Conservation (phyloP, 768 basidiomycete species). For the Mycena capillaripes region DNA sequence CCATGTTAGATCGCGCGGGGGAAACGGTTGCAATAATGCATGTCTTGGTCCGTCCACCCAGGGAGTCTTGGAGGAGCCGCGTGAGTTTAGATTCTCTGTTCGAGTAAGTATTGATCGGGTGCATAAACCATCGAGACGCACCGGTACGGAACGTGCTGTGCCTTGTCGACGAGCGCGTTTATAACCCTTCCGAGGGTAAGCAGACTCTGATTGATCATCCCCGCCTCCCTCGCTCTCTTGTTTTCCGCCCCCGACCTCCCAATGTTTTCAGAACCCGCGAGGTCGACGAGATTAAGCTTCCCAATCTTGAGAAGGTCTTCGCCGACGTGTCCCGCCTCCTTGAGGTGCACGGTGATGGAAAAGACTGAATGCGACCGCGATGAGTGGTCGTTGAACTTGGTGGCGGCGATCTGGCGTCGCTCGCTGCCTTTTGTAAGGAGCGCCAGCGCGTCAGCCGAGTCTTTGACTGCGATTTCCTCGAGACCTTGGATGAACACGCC, state of each 20-base stretch:
- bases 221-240: conserved; percentile 94
- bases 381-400: conserved; percentile 98
- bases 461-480: conserved; percentile 89
- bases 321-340: conserved; percentile 81
- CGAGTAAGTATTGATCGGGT: conserved; percentile 7
- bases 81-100: conserved; percentile 96
- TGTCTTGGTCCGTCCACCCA: conserved; percentile 97
- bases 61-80: conserved; percentile 97
- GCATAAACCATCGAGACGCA: conserved; percentile 46
- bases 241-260: conserved; percentile 96
- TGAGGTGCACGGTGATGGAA: conserved; percentile 94
- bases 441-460: conserved; percentile 84
- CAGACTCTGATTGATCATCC: conserved; percentile 98
- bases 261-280: conserved; percentile 98
- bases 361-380: conserved; percentile 98
- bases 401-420: conserved; percentile 92
- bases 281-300: conserved; percentile 96
- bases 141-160: conserved; percentile 95
- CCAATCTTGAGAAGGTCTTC: conserved; percentile 95
- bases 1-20: conserved; percentile 93
- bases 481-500: conserved; percentile 96
- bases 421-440: conserved; percentile 92
- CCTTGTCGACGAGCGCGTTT: conserved; percentile 93
- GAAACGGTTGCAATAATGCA: conserved; percentile 98
- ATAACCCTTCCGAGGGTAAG: conserved; percentile 98